These are phyloP conservation scores for Tetrahymena thermophila DNA, from an alignment of 73 alveolate genomes.

Conservation along the genomic window DNA sequence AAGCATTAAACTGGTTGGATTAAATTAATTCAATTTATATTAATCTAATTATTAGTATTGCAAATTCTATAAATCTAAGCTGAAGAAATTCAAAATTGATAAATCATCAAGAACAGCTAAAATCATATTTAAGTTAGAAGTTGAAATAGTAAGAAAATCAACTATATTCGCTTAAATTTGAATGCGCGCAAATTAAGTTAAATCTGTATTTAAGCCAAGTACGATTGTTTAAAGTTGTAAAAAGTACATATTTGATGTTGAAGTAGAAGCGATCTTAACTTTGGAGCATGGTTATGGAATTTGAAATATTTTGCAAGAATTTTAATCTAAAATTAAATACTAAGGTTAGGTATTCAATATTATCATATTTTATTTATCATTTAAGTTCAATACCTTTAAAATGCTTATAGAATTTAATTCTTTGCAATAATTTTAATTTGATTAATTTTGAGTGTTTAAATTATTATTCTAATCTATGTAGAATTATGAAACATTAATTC, in stretches of 20 bases:
- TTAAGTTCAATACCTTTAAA: neutral
- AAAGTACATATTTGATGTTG: neutral
- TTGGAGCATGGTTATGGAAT: neutral
- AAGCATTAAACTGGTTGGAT: neutral
- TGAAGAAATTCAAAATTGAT: neutral
- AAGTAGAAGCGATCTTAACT: neutral
- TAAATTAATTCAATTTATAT: neutral
- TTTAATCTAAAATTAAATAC: neutral
- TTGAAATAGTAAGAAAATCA: neutral
- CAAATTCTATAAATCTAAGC: no score
- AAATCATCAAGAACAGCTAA: neutral
- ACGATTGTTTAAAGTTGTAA: neutral
- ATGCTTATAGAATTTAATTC: no score
- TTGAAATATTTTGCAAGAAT: neutral
- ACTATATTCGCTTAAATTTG: no score
- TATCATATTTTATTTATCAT: no score
- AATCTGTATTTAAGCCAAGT: neutral
- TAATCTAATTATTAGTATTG: no score
- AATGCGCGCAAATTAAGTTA: neutral
- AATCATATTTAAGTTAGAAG: neutral
- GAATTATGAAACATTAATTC: neutral
- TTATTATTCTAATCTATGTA: neutral
- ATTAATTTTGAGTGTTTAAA: no score
- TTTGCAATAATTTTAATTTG: neutral
- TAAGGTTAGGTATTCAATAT: neutral